Evolutionary conservation across 78 protist genomes (phyloP).

Genomic region (Tieghemostelium lacteum): DNA sequence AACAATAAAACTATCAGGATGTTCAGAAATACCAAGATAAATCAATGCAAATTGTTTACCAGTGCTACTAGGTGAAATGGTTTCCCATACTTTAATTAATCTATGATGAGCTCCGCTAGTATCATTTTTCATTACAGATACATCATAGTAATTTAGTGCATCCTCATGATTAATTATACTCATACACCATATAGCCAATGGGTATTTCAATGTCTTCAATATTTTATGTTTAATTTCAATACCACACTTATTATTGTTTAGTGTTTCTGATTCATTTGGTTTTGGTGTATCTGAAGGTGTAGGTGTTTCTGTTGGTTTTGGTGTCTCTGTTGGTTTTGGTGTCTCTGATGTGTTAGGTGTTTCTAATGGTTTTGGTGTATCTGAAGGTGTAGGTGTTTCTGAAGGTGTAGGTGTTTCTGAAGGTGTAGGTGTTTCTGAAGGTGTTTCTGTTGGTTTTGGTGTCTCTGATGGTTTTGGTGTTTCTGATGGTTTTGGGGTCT

Average conservation of each 20-base stretch:
- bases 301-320: not conserved
- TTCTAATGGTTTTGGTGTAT: not conserved
- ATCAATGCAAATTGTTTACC: slow-evolving; percentile 23
- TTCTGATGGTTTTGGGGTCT: slow-evolving; percentile 24
- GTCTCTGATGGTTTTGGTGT: slow-evolving; percentile 41
- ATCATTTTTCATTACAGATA: slow-evolving; percentile 2
- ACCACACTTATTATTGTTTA: too few relatives aligned
- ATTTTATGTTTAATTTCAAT: slow-evolving; percentile 5
- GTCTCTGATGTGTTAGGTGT: not conserved
- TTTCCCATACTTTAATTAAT: slow-evolving; percentile 2
- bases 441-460: slow-evolving; percentile 29
- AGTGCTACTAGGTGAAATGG: not conserved
- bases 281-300: not conserved
- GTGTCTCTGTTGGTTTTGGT: not conserved
- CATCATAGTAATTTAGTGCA: not conserved
- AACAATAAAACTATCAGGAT: slow-evolving; percentile 7
- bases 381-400: not conserved
- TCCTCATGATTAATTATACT: not conserved
- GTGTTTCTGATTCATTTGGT: slow-evolving; percentile 11
- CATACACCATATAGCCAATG: slow-evolving; percentile 13
- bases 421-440: slow-evolving; percentile 6
- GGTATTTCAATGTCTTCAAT: not conserved
- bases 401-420: not conserved
- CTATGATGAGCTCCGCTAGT: not conserved
- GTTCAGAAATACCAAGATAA: not conserved